Base-by-base conservation (phyloP, 2,329 filamentous ascomycete genomes). In the Plenodomus biglobosus region DNA sequence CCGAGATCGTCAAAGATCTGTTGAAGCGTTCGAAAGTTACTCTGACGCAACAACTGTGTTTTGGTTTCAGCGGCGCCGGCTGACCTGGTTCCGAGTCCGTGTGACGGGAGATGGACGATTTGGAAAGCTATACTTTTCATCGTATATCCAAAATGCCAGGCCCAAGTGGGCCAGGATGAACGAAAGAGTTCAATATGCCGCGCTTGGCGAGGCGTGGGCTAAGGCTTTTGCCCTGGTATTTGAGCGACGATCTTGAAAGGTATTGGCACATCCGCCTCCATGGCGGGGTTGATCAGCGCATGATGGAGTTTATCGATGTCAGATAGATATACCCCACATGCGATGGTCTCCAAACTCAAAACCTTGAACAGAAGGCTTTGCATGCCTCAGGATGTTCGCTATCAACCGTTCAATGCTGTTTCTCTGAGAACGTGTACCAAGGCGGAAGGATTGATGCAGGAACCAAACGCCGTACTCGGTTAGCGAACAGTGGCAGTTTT, bases 191-290 rank as follows among this genome's bases (percentile, higher is more conserved):
- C 32, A 32, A 48, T 40, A 30, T 52, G 21, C 45, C 49, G 49
- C 10, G 41, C 49, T 55, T 52, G 49, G 46, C 52, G 42, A 38
- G 22, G 18, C 41, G 38, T 40, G 36, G 38, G 45, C 52, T 52
- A 52, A 52, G 42, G 52, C 38, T 32, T 21, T 32, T 41, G 39
- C 24, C 37, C 20, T 49, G 40, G n/a, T 35, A 35, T 48, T 42
- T 44, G 52, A 46, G 36, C 42, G 52, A 42, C 43, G 52, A 55
- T 55, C 52, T 49, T 48, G 18, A 20, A 42, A n/a, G 18, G 41
- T 24, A 24, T 34, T 21, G 16, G 21, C 20, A 42, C 39, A 34
- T 22, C 42, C 39, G 27, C 41, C 41, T 21, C 18, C 10, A 17
- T 20, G 35, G 16, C 35, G 35, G 27, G 27, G 27, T 32, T 32